phyloP scores from a whole-genome alignment of 1,139 yeast species.

The Lodderomyces orthopsilosis region DNA sequence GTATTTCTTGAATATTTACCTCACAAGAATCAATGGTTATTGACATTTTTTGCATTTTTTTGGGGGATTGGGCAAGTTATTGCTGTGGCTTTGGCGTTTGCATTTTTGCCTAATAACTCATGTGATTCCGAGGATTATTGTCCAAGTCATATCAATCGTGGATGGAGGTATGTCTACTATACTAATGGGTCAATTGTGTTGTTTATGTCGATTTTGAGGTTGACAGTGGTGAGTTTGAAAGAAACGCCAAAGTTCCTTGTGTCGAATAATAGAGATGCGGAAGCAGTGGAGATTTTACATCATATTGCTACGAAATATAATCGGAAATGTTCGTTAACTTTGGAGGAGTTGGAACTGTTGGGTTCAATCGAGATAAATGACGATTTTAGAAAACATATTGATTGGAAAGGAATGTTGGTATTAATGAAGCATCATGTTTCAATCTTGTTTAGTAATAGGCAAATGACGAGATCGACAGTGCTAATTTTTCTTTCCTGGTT shows the following conservation, averaged over 20 bases:
- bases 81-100: conserved; percentile 32
- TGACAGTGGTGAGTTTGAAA: conserved; percentile 24
- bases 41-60: conserved; percentile 34
- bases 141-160: conserved; percentile 28
- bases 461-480: conserved; percentile 37
- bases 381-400: conserved; percentile 18
- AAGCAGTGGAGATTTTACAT: conserved; percentile 29
- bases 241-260: conserved; percentile 39
- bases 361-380: conserved; percentile 24
- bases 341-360: conserved; percentile 26
- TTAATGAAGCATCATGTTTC: conserved; percentile 24
- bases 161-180: conserved; percentile 39
- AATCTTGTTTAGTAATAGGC: conserved; percentile 36
- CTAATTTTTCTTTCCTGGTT: conserved; percentile 48
- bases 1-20: conserved; percentile 60
- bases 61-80: conserved; percentile 39
- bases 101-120: conserved; percentile 29
- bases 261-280: conserved; percentile 32
- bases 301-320: conserved; percentile 28
- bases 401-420: conserved; percentile 16
- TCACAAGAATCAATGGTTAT: conserved; percentile 44
- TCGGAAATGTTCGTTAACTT: conserved; percentile 27
- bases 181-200: conserved; percentile 31
- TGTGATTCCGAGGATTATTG: conserved; percentile 28
- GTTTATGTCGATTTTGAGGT: conserved; percentile 26